Evolutionary conservation across 1,139 yeast genomes (phyloP).

Genomic region (Kodamaea alishanica): DNA sequence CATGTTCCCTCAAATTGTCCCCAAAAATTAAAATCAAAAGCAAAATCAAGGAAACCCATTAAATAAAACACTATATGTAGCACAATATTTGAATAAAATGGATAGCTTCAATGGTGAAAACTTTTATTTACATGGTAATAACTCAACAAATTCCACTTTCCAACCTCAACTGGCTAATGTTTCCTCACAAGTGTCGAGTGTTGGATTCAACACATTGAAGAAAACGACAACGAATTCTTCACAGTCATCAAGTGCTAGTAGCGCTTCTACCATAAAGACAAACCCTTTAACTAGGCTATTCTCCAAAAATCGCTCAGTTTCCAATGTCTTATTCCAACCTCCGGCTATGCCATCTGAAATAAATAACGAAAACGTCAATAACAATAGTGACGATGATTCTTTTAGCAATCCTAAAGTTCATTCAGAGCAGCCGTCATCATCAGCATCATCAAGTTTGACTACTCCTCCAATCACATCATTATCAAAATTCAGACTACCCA

Average conservation of each 20-base stretch:
- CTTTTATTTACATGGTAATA: constrained; percentile 21
- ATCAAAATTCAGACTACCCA: constrained; percentile 12
- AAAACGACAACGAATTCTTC: constrained; percentile 35
- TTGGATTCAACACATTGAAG: constrained; percentile 40
- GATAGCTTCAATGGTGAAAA: constrained; percentile 1
- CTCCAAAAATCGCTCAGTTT: constrained; percentile 30
- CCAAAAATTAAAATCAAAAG: constrained; percentile 1
- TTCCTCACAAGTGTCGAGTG: constrained; percentile 33
- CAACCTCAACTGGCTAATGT: constrained; percentile 11
- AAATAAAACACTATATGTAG: background rate
- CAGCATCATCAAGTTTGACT: background rate
- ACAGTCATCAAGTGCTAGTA: constrained; percentile 21
- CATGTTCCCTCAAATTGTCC: too few relatives aligned
- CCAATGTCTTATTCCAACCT: constrained; percentile 16
- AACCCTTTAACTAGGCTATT: constrained; percentile 33
- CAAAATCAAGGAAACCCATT: background rate
- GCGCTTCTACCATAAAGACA: constrained; percentile 20
- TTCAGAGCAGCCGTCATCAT: constrained; percentile 7
- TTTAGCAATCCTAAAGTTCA: constrained; percentile 5
- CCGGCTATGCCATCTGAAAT: constrained; percentile 5
- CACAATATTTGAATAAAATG: background rate
- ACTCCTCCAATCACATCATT: background rate
- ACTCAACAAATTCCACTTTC: constrained; percentile 20
- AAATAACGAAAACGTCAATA: constrained; percentile 4
- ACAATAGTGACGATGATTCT: constrained; percentile 13